A percentile compares a stretch with the other conserved stretches of the same genome.
Conservation (phyloP, 148 eudicot genomes). For the Beta vulgaris region DNA sequence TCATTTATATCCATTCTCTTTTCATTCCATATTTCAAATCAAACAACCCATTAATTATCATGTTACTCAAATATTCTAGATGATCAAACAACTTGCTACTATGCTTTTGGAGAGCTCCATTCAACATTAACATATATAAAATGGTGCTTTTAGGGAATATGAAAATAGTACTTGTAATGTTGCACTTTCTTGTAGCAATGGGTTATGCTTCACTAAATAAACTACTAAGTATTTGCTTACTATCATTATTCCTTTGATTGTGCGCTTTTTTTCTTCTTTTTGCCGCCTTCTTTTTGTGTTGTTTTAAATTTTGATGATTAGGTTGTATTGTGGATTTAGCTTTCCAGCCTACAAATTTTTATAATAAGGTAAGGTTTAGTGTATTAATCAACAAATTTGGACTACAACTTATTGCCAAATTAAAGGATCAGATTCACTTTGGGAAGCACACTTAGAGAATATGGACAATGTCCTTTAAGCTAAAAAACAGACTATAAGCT, state of each 20-base stretch:
- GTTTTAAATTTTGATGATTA: not conserved
- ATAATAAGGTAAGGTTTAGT: not conserved
- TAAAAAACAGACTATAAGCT: constrained; percentile 27
- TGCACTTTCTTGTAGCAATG: constrained; percentile 23
- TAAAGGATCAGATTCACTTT: constrained; percentile 25
- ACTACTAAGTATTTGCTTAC: not conserved
- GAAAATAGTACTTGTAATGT: not conserved
- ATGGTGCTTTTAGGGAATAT: no score
- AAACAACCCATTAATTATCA: no score
- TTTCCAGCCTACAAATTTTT: constrained; percentile 18
- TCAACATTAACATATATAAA: no score
- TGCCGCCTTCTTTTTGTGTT: not conserved
- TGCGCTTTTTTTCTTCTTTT: not conserved
- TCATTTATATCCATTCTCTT: no score
- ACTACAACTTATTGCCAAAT: not conserved
- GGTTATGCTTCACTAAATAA: not conserved
- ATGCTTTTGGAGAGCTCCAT: no score
- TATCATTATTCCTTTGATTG: not conserved
- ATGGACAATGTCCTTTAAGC: constrained; percentile 19
- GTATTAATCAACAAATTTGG: constrained; percentile 2
- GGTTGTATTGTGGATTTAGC: not conserved
- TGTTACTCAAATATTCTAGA: no score
- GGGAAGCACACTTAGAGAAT: constrained; percentile 15
- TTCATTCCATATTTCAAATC: no score
- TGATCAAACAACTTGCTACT: not conserved